Base-by-base conservation (phyloP, 352 stramenopile genomes). In the Globisporangium echinulatum region DNA sequence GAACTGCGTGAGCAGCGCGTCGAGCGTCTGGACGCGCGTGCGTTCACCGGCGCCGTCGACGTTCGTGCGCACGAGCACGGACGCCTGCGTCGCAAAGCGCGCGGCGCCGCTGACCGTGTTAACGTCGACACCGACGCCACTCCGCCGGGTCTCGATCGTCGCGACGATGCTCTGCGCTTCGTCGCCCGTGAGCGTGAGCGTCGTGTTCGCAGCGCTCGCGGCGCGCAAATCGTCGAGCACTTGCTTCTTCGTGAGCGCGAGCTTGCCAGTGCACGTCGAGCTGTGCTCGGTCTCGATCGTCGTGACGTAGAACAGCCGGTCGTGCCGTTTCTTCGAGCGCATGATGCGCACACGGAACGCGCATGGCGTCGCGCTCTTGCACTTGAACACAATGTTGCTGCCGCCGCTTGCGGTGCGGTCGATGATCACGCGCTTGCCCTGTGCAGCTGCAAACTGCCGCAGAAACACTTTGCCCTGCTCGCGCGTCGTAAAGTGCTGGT, bases 351-450 rank as follows among this genome's bases (percentile, higher is more conserved):
- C 71, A 15, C 72, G 64, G 44, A 82, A 82, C 44, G 52, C 49
- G 56, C 74, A 82, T 33, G 54, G 63, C 10, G 74, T 75, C 7
- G 56, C 49, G 54, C 74, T 82, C 52, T 70, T 76, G 71, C 74
- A 82, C 7, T 74, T 42, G 36, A 80, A 80, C 13, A 68, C 71
- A 40, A 82, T 75, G 67, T 80, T 82, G 58, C 78, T 82, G 48
- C 74, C 74, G 15, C 71, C 71, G 37, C 74, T 82, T 9, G 62
- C 65, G 42, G 53, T 66, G 4, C 63, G 70, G 33, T 78, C 74
- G 49, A 82, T 62, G 11, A 65, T 43, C 9, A 73, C 74, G 15
- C 74, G 69, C 58, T 77, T 82, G 33, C 71, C 69, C 43, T 79
- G 71, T 5, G 74, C 71, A 11, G 77, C 61, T 13, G 71, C 71